phyloP scores from a whole-genome alignment of 2,329 filamentous ascomycete genomes.

The Aspergillus versicolor region DNA sequence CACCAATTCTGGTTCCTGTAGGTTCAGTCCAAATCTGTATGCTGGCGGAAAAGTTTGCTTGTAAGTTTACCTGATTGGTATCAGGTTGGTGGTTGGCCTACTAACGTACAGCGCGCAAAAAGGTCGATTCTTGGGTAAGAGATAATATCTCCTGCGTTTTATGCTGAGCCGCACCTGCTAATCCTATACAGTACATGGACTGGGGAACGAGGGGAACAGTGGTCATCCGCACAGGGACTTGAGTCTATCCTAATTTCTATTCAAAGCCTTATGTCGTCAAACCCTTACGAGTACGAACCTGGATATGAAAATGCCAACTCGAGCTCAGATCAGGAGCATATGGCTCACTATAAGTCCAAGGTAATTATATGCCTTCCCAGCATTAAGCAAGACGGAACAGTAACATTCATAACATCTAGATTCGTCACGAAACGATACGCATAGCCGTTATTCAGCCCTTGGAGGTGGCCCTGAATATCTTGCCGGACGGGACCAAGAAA shows the following conservation, averaged over 20 bases:
- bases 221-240: conserved; percentile 92
- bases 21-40: conserved; percentile 98
- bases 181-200: conserved; percentile 73
- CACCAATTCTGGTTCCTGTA: conserved; percentile 81
- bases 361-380: conserved; percentile 43
- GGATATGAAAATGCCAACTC: conserved; percentile 78
- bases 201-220: conserved; percentile 85
- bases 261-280: conserved; percentile 89
- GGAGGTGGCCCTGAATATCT: conserved; percentile 73
- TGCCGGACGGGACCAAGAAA: conserved; percentile 49
- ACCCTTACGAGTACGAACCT: conserved; percentile 95
- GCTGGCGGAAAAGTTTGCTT: conserved; percentile 87
- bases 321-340: conserved; percentile 68
- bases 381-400: neutral
- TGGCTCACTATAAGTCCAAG: conserved; percentile 76
- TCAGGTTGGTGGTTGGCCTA: neutral
- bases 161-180: conserved; percentile 6
- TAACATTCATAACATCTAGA: conserved; percentile 52
- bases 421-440: conserved; percentile 84
- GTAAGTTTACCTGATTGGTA: conserved; percentile 50
- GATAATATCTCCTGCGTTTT: conserved; percentile 9
- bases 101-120: conserved; percentile 18
- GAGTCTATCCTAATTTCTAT: conserved; percentile 95
- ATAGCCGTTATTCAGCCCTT: conserved; percentile 83
- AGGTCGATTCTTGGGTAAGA: conserved; percentile 82